phyloP scores from a whole-genome alignment of 2,329 filamentous ascomycete species.

The Chaetomium olivaceum region DNA sequence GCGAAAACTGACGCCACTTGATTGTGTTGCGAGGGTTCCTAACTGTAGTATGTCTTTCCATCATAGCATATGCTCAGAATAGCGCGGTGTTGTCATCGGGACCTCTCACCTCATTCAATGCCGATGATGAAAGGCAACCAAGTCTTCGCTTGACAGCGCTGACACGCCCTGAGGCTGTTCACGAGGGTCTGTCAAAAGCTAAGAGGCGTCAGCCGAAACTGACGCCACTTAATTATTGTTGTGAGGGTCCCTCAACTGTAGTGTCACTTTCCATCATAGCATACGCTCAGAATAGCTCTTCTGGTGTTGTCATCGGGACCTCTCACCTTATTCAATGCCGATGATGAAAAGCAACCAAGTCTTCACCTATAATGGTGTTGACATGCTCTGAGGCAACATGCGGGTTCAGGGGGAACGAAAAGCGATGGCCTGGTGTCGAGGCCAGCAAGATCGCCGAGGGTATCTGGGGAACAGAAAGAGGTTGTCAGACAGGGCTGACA shows the following conservation, averaged over 20 bases:
- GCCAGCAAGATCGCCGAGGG: background rate
- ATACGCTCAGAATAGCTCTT: background rate
- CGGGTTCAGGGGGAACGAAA: background rate
- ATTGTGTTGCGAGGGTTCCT: background rate
- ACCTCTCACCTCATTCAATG: background rate
- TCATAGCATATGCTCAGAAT: background rate
- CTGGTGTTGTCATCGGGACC: background rate
- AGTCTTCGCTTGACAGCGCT: background rate
- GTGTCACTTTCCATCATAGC: background rate
- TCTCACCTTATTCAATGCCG: background rate
- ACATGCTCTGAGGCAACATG: background rate
- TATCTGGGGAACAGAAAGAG: background rate
- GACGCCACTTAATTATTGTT: background rate
- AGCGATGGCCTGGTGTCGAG: background rate
- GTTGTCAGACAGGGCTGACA: background rate
- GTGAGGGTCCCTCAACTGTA: background rate
- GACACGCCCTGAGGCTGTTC: background rate
- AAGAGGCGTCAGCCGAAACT: background rate
- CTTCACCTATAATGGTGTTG: background rate
- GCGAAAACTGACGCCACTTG: background rate
- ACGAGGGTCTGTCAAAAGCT: background rate
- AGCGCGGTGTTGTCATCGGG: background rate
- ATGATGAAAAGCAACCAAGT: background rate
- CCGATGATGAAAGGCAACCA: background rate
- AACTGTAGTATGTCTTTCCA: too few species aligned